Evolutionary conservation across 208 protist genomes (phyloP).

Genomic region (Lotmaria passim): DNA sequence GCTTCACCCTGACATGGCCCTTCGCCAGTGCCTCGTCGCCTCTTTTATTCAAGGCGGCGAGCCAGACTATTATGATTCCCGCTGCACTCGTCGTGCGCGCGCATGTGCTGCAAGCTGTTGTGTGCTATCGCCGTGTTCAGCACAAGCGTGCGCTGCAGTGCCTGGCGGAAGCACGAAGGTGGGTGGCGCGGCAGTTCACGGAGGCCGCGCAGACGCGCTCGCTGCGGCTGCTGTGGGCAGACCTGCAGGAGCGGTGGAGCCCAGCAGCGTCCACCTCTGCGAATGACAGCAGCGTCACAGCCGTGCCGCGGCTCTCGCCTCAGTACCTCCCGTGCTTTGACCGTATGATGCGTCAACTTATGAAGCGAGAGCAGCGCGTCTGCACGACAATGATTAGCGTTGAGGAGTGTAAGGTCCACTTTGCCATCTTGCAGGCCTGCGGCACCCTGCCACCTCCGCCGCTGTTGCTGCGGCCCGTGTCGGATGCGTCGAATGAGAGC

Average conservation of each 20-base stretch:
- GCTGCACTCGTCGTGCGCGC: slow-evolving; percentile 50
- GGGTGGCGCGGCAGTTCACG: slow-evolving; percentile 26
- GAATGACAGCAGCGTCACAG: background rate
- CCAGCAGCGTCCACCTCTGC: background rate
- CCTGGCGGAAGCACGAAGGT: slow-evolving; percentile 33
- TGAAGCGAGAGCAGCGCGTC: slow-evolving; percentile 32
- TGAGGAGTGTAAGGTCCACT: slow-evolving; percentile 59
- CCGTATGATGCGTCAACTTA: slow-evolving; percentile 9
- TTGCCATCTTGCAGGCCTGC: slow-evolving; percentile 34
- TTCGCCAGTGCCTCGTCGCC: background rate
- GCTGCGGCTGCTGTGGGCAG: slow-evolving; percentile 30
- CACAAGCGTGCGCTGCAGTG: slow-evolving; percentile 41
- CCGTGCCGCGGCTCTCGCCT: background rate
- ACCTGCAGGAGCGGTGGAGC: slow-evolving; percentile 26
- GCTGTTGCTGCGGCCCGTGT: slow-evolving; percentile 1
- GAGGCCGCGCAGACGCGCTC: slow-evolving; percentile 18
- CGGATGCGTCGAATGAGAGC: background rate
- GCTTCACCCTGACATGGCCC: slow-evolving; percentile 29
- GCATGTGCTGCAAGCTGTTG: slow-evolving; percentile 41
- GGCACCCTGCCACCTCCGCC: slow-evolving; percentile 15
- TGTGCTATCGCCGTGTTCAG: slow-evolving; percentile 34
- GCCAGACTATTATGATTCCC: slow-evolving; percentile 39
- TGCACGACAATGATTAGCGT: slow-evolving; percentile 45
- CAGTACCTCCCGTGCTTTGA: slow-evolving; percentile 22
- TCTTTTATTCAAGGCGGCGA: slow-evolving; percentile 23